These are phyloP conservation scores for Onygena corvina DNA, from an alignment of 2,329 filamentous ascomycete species.

Conservation along the genomic window DNA sequence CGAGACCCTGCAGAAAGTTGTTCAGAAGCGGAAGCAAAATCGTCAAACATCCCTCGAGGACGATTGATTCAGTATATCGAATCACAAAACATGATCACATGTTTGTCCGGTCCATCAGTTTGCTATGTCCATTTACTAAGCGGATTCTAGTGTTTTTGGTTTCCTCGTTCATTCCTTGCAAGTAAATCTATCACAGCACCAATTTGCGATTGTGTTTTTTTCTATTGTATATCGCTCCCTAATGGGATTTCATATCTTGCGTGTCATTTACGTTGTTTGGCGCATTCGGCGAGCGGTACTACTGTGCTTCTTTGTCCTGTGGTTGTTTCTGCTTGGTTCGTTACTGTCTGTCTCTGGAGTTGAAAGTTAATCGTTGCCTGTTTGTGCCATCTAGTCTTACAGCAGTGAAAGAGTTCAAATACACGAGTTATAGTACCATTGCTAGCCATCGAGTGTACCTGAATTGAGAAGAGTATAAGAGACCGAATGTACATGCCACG, in stretches of 20 bases:
- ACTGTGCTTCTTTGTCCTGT: no score
- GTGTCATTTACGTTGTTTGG: not conserved
- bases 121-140: not conserved
- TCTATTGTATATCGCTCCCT: not conserved
- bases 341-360: no score
- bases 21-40: slow-evolving; percentile 44
- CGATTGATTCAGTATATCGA: not conserved
- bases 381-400: no score
- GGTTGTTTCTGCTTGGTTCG: no score
- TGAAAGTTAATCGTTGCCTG: no score
- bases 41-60: not conserved
- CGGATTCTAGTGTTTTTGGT: not conserved
- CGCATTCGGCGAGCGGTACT: no score
- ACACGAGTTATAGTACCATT: no score
- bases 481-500: no score
- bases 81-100: not conserved
- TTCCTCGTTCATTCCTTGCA: not conserved
- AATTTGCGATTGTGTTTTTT: not conserved
- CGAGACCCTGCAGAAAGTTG: slow-evolving; percentile 59
- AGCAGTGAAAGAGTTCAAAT: no score
- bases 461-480: no score
- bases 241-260: not conserved
- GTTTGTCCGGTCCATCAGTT: not conserved
- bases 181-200: no score
- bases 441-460: no score